These are phyloP conservation scores for Eucalyptus sp. DNA, from an alignment of 345 rosid genomes.

Conservation along the genomic window DNA sequence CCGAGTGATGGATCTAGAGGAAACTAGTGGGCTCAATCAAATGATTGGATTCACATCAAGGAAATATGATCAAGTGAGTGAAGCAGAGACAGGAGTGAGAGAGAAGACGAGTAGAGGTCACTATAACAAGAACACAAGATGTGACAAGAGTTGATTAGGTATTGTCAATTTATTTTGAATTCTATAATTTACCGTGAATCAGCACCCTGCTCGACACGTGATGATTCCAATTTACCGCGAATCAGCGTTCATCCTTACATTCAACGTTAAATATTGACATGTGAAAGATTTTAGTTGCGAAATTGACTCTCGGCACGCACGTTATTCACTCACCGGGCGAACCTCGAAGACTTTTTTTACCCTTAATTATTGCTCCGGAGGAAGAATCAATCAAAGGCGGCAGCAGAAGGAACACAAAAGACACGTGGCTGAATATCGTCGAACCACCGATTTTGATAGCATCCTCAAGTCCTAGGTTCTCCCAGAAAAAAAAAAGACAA, in stretches of 20 bases:
- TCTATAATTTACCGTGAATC: no score
- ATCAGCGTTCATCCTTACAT: background rate
- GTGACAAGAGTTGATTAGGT: background rate
- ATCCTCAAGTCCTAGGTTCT: background rate
- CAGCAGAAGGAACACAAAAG: background rate
- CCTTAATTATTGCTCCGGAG: background rate
- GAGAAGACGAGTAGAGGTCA: background rate
- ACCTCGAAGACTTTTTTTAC: background rate
- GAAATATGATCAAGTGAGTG: background rate
- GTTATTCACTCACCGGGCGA: background rate
- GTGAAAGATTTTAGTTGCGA: background rate
- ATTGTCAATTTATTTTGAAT: no score
- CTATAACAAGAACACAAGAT: background rate
- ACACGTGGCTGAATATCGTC: background rate
- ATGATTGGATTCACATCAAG: background rate
- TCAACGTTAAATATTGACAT: background rate
- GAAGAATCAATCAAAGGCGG: background rate
- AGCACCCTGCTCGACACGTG: no score
- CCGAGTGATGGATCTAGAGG: background rate
- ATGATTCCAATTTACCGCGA: rapidly evolving
- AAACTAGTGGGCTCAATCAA: background rate
- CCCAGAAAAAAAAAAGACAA: no score
- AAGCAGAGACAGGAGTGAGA: background rate
- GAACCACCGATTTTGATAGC: background rate
- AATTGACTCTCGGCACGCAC: background rate